Conservation (phyloP, 768 basidiomycete genomes). For the Termitomyces heimii region DNA sequence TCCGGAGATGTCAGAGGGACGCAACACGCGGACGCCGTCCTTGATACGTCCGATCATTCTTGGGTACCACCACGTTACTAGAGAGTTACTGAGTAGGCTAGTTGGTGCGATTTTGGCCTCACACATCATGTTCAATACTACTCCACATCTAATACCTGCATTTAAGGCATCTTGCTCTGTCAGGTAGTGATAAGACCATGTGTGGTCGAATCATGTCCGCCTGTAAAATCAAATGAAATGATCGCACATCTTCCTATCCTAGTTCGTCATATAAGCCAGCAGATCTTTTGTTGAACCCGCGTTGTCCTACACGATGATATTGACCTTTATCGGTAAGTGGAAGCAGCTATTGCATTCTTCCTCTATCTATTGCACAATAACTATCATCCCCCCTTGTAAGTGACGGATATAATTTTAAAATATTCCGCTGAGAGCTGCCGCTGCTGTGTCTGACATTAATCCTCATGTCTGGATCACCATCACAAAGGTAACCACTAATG, state of each 20-base stretch:
- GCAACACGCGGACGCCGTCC: too few relatives aligned
- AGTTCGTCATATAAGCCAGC: constrained; percentile 78
- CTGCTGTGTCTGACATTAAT: too few relatives aligned
- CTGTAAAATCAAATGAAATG: constrained; percentile 46
- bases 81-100: constrained; percentile 54
- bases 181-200: constrained; percentile 60
- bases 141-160: neutral
- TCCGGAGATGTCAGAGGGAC: too few relatives aligned
- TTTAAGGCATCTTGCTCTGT: constrained; percentile 58
- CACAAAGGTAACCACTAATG: too few relatives aligned
- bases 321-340: too few relatives aligned
- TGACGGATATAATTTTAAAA: too few relatives aligned
- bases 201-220: constrained; percentile 23
- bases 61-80: constrained; percentile 53
- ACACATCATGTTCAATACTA: neutral
- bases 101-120: constrained; percentile 35
- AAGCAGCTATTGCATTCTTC: constrained; percentile 14
- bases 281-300: constrained; percentile 81
- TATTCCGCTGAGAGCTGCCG: too few relatives aligned
- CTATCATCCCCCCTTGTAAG: too few relatives aligned
- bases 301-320: too few relatives aligned
- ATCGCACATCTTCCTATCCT: constrained; percentile 71
- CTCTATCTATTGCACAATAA: too few relatives aligned
- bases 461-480: too few relatives aligned
- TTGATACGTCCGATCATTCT: constrained; percentile 28